Base-by-base conservation (phyloP, 176 grass and related monocot genomes). In the Eleusine coracana region DNA sequence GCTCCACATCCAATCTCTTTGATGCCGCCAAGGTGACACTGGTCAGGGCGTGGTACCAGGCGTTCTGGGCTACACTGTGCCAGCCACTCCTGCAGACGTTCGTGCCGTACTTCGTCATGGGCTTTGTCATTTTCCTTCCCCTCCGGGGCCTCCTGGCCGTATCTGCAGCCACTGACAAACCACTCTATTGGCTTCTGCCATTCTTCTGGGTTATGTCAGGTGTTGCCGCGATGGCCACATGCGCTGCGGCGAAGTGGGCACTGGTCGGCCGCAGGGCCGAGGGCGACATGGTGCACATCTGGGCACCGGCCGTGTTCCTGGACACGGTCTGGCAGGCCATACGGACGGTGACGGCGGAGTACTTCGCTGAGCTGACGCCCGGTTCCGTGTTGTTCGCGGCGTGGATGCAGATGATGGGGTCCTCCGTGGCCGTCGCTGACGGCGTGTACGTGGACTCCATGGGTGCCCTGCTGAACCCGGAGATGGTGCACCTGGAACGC, bases 41-140 rank as follows among this genome's bases (percentile, higher is more conserved):
- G 44, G 89, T 86, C 0, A 86, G 89, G 86, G 82, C 89, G 51
- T 82, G 92, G 86, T 71, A 75, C 79, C 77, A 94, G 70, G 71
- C 80, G 9, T 72, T 94, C 37, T 94, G 89, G 92, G 92, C 84
- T 62, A 84, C 67, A 61, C n/a, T 88, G 63, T 94, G 80, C 78
- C 92, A 94, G 72, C 92, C 92, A 15, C 78, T 94, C 80, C 88
- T 90, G 68, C 92, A 94, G 58, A 94, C 80, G 0, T 56, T 91
- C 49, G 66, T 86, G 48, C 86, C 92, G 0, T 87, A 85, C 80
- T 84, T 91, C 34, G 27, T 68, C 59, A 2, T 94, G 64, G 92
- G 92, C 11, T 70, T 89, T 0, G 86, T 71, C 66, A 84, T 94
- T 68, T 94, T 71, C 60, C 28, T 67, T 38, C 89, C 86, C 0